Evolutionary conservation across 75 land plant genomes (phyloP).

Genomic region (Pinus albicaulis): DNA sequence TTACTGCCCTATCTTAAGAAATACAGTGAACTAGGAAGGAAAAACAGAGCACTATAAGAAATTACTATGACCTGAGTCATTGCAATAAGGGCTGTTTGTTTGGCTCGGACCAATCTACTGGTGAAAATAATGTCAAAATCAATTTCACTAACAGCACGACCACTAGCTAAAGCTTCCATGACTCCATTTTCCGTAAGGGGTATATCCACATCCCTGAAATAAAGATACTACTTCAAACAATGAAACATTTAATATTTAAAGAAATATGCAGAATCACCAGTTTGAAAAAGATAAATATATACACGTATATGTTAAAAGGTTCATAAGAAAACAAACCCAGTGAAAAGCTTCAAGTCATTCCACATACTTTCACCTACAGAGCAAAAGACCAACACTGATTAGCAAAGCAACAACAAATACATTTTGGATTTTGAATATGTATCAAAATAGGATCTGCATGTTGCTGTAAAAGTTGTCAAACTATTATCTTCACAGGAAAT

Average conservation of each 20-base stretch:
- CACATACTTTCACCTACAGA: conserved; percentile 57
- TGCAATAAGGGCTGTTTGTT: conserved; percentile 56
- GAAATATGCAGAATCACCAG: not conserved
- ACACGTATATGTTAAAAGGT: not conserved
- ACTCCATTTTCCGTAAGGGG: conserved; percentile 53
- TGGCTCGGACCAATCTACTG: conserved; percentile 42
- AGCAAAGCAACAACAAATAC: not conserved
- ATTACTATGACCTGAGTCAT: conserved; percentile 38
- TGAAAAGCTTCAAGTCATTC: conserved; percentile 54
- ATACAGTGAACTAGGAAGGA: not conserved
- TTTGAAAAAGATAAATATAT: not conserved
- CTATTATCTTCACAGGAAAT: too few species aligned
- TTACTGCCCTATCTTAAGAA: conserved; percentile 1
- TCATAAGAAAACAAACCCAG: conserved; percentile 28
- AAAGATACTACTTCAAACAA: not conserved
- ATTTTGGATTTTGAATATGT: not conserved
- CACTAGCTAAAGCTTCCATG: conserved; percentile 43
- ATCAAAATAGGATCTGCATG: not conserved
- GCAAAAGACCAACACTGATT: not conserved
- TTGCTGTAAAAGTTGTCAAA: too few species aligned
- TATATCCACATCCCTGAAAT: conserved; percentile 50
- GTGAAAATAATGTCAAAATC: conserved; percentile 55
- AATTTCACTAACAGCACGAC: conserved; percentile 45
- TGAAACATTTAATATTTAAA: not conserved
- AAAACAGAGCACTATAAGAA: not conserved